Base-by-base conservation (phyloP, 768 basidiomycete species). In the Dacryopinax spathularia region DNA sequence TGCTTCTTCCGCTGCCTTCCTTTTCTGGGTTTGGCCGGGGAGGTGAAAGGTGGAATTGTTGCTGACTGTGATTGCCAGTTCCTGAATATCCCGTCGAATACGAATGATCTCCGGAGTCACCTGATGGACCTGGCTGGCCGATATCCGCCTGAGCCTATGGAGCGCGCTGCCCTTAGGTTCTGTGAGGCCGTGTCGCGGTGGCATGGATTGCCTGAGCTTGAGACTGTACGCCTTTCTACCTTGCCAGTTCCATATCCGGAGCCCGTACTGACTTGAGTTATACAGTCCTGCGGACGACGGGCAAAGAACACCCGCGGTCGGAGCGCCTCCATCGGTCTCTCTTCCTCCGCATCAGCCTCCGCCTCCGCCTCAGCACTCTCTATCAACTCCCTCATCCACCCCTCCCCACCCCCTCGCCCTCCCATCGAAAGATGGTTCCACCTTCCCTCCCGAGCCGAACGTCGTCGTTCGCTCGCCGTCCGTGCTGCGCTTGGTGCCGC, bases 171-270 rank as follows among this genome's bases (percentile, higher is more conserved):
- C 0, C 78, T 89, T 4, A 77, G 88, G 60, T 92, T 88, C 69
- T 89, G 85, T 69, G 89, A 92, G 70, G 88, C 88, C 34, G 79
- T 91, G 43, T 83, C 87, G 1, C 81, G 81, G 61, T 92, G 89
- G 90, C 77, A 89, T 68, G 89, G 89, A 1, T 88, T 86, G 70
- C 89, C 89, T 35, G 90, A 91, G 68, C 79, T 92, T 7, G 68
- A 70, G 60, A 64, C 44, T 31, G 70, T 70, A 61, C 62, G 69
- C 66, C 20, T 37, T 29, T 60, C 33, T 15, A 34, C 62, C 9
- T 29, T 29, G n/a, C 6, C 44, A 7, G 6, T 7, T 7, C 6
- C 44, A n/a, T n/a, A 20, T 6, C 31, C 44, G n/a, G 6, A 20
- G 31, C n/a, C 44, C 22, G 22, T 29, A n/a, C 44, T 29, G 31